phyloP scores from a whole-genome alignment of 768 basidiomycete species.

The Naganishia friedmannii region DNA sequence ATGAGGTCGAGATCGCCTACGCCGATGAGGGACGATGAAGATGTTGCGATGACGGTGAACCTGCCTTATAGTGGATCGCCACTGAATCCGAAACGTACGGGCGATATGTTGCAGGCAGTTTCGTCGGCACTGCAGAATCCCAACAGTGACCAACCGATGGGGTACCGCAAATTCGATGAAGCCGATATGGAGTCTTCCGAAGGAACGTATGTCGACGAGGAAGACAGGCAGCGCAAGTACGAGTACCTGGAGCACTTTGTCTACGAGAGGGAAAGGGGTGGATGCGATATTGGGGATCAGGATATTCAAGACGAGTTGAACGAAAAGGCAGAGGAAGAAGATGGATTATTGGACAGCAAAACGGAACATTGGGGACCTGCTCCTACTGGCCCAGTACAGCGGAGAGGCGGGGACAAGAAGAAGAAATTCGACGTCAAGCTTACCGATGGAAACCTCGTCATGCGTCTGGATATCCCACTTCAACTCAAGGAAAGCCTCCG shows the following conservation, averaged over 20 bases:
- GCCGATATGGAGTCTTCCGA: slow-evolving; percentile 16
- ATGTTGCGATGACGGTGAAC: not conserved
- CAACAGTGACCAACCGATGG: not conserved
- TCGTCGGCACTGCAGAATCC: not conserved
- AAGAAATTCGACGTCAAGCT: slow-evolving; percentile 41
- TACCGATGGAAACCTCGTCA: slow-evolving; percentile 70
- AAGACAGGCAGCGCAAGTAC: slow-evolving; percentile 20
- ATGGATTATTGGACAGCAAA: slow-evolving; percentile 1
- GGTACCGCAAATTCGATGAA: slow-evolving; percentile 17
- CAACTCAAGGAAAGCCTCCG: slow-evolving; percentile 56
- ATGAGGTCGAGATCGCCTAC: slow-evolving; percentile 22
- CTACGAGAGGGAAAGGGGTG: slow-evolving; percentile 23
- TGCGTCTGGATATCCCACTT: slow-evolving; percentile 78
- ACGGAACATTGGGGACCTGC: slow-evolving; percentile 51
- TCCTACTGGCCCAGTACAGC: slow-evolving; percentile 44
- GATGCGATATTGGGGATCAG: slow-evolving; percentile 26
- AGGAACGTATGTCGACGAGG: not conserved
- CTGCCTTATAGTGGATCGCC: slow-evolving; percentile 10
- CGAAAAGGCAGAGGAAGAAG: slow-evolving; percentile 13
- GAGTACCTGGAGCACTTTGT: slow-evolving; percentile 14
- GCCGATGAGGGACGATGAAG: slow-evolving; percentile 2
- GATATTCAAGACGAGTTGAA: slow-evolving; percentile 3
- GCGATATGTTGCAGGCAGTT: slow-evolving; percentile 8
- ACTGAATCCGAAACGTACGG: not conserved
- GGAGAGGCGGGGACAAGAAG: slow-evolving; percentile 45